Evolutionary conservation across 352 stramenopile species (phyloP).

Genomic region (Elongisporangium undulatum): DNA sequence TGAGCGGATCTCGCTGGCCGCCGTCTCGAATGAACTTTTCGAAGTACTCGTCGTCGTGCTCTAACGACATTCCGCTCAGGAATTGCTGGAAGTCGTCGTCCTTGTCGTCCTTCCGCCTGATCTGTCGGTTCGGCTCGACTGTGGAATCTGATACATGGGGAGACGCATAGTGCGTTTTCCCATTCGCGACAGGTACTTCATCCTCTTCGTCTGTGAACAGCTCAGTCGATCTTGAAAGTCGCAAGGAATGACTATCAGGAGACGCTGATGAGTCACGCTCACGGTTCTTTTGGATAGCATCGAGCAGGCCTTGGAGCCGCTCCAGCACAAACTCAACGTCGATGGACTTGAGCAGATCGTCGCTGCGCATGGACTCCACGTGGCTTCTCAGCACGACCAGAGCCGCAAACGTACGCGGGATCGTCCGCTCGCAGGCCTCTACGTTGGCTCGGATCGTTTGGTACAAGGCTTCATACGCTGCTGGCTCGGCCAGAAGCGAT

Average conservation of each 20-base stretch:
- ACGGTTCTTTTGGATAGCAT: not conserved
- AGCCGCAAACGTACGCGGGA: not conserved
- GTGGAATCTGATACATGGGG: not conserved
- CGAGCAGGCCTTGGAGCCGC: not conserved
- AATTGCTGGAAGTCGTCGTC: slow-evolving; percentile 2
- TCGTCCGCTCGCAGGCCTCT: not conserved
- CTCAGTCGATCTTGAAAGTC: not conserved
- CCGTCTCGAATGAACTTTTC: slow-evolving; percentile 14
- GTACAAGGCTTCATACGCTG: not conserved
- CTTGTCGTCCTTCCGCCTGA: not conserved
- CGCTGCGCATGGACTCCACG: not conserved
- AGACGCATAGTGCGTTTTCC: slow-evolving; percentile 1
- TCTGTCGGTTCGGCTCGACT: not conserved
- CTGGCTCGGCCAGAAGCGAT: slow-evolving; percentile 23
- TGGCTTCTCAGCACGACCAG: not conserved
- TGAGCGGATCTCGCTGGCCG: slow-evolving; percentile 2
- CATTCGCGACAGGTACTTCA: slow-evolving; percentile 6
- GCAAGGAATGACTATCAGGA: not conserved
- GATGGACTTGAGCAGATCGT: not conserved
- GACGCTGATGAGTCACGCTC: not conserved
- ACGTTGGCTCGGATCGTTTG: not conserved
- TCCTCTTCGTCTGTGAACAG: slow-evolving; percentile 5
- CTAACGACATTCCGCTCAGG: slow-evolving; percentile 8
- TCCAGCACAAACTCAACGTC: not conserved
- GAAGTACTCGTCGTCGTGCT: slow-evolving; percentile 12